phyloP scores from a whole-genome alignment of 768 basidiomycete genomes.

The Holtermannia corniformis region DNA sequence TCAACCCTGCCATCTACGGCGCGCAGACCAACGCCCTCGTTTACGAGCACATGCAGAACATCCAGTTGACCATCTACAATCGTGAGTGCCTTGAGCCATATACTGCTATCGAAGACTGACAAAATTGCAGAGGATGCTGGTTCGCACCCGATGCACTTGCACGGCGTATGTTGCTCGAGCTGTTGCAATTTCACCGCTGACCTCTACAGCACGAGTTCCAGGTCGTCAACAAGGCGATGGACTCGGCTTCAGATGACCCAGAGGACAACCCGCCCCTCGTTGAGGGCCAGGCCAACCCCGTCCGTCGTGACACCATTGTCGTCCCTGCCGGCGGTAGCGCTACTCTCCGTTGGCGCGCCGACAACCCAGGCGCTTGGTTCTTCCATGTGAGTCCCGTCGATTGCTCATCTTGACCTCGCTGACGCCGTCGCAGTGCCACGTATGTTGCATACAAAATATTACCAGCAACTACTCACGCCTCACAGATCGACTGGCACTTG shows the following conservation, averaged over 20 bases:
- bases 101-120: background rate
- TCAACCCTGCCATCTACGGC: constrained; percentile 63
- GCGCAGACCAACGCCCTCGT: constrained; percentile 57
- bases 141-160: constrained; percentile 60
- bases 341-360: constrained; percentile 68
- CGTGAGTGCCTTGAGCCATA: constrained; percentile 10
- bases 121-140: constrained; percentile 28
- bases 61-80: constrained; percentile 57
- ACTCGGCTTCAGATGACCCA: constrained; percentile 62
- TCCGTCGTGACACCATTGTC: constrained; percentile 80
- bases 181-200: constrained; percentile 1
- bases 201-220: constrained; percentile 56
- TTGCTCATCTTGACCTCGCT: background rate
- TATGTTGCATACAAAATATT: background rate
- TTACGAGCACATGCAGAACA: constrained; percentile 60
- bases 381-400: constrained; percentile 46
- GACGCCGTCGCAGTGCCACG: background rate
- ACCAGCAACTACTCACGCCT: background rate
- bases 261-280: constrained; percentile 66
- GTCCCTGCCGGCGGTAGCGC: constrained; percentile 60
- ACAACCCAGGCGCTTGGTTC: constrained; percentile 81
- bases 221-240: constrained; percentile 60
- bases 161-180: constrained; percentile 47
- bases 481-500: constrained; percentile 39
- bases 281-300: constrained; percentile 74